Conservation (phyloP, 2,329 filamentous ascomycete genomes). For the Cladosporium sp. region DNA sequence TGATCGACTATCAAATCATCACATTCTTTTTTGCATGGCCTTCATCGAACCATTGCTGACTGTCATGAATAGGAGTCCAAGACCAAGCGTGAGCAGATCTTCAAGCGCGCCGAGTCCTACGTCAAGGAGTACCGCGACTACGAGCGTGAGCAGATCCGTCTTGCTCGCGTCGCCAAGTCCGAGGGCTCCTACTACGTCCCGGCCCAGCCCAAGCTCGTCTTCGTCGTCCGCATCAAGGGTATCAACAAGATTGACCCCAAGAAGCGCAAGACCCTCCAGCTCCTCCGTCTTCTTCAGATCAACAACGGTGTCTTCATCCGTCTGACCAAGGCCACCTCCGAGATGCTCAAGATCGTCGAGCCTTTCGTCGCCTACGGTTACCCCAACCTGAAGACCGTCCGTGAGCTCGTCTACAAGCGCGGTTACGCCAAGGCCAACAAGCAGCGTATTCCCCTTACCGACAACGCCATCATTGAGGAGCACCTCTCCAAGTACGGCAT, state of each 20-base stretch:
- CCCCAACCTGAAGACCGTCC: constrained; percentile 98
- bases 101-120: constrained; percentile 99
- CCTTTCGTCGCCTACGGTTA: constrained; percentile 99
- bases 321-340: constrained; percentile 92
- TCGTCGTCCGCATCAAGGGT: constrained; percentile 99
- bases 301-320: constrained; percentile 99
- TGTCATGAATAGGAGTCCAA: constrained; percentile 72
- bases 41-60: constrained; percentile 29
- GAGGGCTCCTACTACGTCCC: constrained; percentile 91
- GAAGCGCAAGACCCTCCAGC: constrained; percentile 99
- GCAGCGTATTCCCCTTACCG: constrained; percentile 92
- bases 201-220: constrained; percentile 93
- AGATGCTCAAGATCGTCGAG: constrained; percentile 98
- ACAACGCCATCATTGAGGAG: constrained; percentile 97
- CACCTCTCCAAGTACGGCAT: constrained; percentile 97
- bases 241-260: constrained; percentile 99
- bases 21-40: constrained; percentile 4
- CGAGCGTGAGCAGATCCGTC: constrained; percentile 97
- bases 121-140: constrained; percentile 98
- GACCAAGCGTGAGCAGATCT: constrained; percentile 97
- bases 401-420: constrained; percentile 99
- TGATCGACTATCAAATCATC: constrained; percentile 52
- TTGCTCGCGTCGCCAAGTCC: constrained; percentile 82
- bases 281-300: constrained; percentile 99
- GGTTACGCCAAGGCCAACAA: constrained; percentile 99